A percentile compares a stretch with the other conserved stretches of the same genome.
These are phyloP conservation scores for Scleromitrula shiraiana DNA, from an alignment of 2,329 filamentous ascomycete genomes.

Conservation along the genomic window DNA sequence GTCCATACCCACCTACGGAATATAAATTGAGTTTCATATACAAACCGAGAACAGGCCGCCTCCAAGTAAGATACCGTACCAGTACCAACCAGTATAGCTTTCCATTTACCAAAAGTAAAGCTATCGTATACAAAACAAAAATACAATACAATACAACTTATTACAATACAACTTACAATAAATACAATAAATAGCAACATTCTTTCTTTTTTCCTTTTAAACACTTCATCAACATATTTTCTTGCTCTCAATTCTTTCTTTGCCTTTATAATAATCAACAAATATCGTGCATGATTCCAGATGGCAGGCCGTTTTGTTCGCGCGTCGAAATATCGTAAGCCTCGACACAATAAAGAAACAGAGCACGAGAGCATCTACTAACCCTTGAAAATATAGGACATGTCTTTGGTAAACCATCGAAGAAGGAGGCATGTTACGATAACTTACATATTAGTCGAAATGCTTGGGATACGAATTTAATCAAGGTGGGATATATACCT, in stretches of 20 bases:
- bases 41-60: too few relatives aligned
- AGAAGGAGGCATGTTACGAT: conserved; percentile 98
- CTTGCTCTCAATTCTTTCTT: background rate
- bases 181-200: background rate
- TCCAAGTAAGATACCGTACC: too few relatives aligned
- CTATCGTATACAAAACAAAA: background rate
- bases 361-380: conserved; percentile 22
- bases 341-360: conserved; percentile 9
- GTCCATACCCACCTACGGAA: background rate
- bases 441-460: conserved; percentile 96
- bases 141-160: too few relatives aligned
- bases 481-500: conserved; percentile 59
- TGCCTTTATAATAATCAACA: background rate
- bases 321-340: conserved; percentile 65
- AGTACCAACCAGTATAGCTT: background rate
- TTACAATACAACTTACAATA: too few relatives aligned
- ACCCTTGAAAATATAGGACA: conserved; percentile 56
- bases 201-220: conserved; percentile 2
- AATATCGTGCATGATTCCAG: conserved; percentile 10
- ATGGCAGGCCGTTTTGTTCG: conserved; percentile 69
- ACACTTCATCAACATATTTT: conserved; percentile 12
- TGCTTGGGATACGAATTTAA: conserved; percentile 97
- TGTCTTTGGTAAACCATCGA: conserved; percentile 91
- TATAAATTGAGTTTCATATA: conserved; percentile 4
- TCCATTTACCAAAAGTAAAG: too few relatives aligned